These are phyloP conservation scores for Pyrus bretschneideri DNA, from an alignment of 306 rosid genomes.

Conservation along the genomic window DNA sequence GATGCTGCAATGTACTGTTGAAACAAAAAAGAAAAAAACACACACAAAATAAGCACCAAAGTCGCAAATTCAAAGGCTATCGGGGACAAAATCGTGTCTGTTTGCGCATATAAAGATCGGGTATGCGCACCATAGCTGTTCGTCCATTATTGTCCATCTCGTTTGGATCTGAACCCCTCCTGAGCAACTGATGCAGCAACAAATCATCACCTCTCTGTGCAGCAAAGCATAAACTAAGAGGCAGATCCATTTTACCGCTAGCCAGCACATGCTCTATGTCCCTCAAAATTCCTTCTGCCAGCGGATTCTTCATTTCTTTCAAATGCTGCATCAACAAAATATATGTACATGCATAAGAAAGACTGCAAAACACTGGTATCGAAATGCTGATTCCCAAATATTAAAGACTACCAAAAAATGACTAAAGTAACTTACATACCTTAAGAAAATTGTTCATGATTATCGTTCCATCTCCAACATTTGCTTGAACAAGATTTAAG, in stretches of 20 bases:
- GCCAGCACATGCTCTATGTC: conserved; percentile 54
- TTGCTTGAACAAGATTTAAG: conserved; percentile 47
- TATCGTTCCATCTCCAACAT: conserved; percentile 67
- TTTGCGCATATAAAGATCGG: background rate
- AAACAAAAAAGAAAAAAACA: conserved; percentile 4
- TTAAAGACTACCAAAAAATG: background rate
- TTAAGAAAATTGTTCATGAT: conserved; percentile 61
- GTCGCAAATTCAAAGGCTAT: background rate
- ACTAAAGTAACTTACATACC: conserved; percentile 16
- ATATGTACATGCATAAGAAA: background rate
- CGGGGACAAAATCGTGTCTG: background rate
- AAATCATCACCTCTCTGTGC: conserved; percentile 40
- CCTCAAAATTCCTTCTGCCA: conserved; percentile 37
- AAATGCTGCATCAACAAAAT: conserved; percentile 38
- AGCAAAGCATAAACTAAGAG: conserved; percentile 60
- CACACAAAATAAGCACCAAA: background rate
- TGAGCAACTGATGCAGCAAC: conserved; percentile 45
- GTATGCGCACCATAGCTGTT: conserved; percentile 54
- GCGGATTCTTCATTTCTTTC: conserved; percentile 26
- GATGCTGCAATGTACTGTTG: conserved; percentile 63
- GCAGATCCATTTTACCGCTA: conserved; percentile 51
- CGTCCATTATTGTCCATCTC: conserved; percentile 45
- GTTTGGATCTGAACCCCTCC: conserved; percentile 57
- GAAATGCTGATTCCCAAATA: background rate
- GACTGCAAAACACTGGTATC: background rate